Conservation (phyloP, 1,139 yeast genomes). For the Komagataea norvegica region DNA sequence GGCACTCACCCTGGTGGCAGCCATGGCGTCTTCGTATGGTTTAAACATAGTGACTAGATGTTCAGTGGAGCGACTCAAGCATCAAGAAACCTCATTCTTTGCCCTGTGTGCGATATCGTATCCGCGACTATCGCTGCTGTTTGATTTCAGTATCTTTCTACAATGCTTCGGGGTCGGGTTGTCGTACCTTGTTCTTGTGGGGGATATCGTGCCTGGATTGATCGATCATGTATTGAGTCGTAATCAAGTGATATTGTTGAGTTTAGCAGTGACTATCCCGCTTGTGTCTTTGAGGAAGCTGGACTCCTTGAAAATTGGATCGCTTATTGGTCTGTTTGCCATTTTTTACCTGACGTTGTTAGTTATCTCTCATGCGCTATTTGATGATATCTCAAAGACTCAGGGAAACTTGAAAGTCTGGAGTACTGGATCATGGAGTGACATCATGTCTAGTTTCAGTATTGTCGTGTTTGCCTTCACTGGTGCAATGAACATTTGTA, state of each 20-base stretch:
- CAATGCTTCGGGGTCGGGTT: slow-evolving; percentile 94
- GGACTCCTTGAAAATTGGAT: slow-evolving; percentile 83
- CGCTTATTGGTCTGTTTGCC: slow-evolving; percentile 76
- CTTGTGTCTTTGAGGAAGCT: slow-evolving; percentile 66
- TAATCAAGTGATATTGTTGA: slow-evolving; percentile 60
- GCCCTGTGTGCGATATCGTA: slow-evolving; percentile 78
- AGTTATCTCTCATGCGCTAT: slow-evolving; percentile 59
- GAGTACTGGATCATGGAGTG: slow-evolving; percentile 51
- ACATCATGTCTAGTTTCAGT: slow-evolving; percentile 77
- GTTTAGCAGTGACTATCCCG: slow-evolving; percentile 65
- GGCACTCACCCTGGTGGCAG: slow-evolving; percentile 63
- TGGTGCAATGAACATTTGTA: slow-evolving; percentile 91
- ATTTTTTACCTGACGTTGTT: slow-evolving; percentile 75
- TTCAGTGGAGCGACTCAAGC: slow-evolving; percentile 46
- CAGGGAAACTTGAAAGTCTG: slow-evolving; percentile 53
- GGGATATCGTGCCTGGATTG: slow-evolving; percentile 79
- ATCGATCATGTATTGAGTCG: slow-evolving; percentile 35
- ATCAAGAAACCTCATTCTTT: slow-evolving; percentile 76
- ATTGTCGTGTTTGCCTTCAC: slow-evolving; percentile 92
- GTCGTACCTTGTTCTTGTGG: slow-evolving; percentile 81
- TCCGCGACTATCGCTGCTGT: slow-evolving; percentile 75
- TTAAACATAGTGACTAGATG: slow-evolving; percentile 73
- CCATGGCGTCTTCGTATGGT: slow-evolving; percentile 74
- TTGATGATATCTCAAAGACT: slow-evolving; percentile 41
- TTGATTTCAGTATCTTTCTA: slow-evolving; percentile 82